Conservation (phyloP, 306 rosid genomes). For the Rubus parviflorus region DNA sequence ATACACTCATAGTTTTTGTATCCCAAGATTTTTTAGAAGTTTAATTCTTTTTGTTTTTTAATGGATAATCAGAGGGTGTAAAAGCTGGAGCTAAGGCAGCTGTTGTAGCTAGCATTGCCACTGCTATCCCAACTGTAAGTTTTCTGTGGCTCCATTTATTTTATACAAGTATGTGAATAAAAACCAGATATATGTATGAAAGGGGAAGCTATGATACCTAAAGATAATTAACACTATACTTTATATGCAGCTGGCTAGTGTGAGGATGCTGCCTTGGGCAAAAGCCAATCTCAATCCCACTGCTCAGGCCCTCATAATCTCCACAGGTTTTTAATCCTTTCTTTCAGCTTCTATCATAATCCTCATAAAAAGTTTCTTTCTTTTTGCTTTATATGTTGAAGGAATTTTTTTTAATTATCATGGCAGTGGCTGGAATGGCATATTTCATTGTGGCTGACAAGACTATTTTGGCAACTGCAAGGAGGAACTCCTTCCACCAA, state of each 20-base stretch:
- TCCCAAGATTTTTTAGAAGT: neutral
- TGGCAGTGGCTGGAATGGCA: slow-evolving; percentile 94
- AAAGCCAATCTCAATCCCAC: slow-evolving; percentile 83
- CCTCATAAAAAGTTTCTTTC: neutral
- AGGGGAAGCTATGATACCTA: neutral
- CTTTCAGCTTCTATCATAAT: neutral
- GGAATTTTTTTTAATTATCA: neutral
- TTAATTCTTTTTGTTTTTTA: neutral
- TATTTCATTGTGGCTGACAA: slow-evolving; percentile 98
- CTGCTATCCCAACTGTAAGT: slow-evolving; percentile 91
- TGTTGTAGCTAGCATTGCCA: slow-evolving; percentile 73
- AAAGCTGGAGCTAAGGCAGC: slow-evolving; percentile 97
- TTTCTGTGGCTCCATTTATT: neutral
- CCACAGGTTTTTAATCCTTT: slow-evolving; percentile 56
- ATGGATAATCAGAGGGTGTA: slow-evolving; percentile 69
- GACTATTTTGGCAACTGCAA: slow-evolving; percentile 90
- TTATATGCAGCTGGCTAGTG: slow-evolving; percentile 79
- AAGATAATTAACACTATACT: slow-evolving; percentile 5
- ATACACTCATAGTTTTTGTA: neutral
- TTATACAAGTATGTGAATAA: neutral
- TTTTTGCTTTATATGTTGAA: neutral
- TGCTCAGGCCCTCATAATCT: slow-evolving; percentile 97
- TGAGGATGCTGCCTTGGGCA: slow-evolving; percentile 97
- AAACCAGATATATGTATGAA: neutral
- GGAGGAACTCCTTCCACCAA: slow-evolving; percentile 81